Conservation (phyloP, 2,329 filamentous ascomycete species). For the Periconia sp. region DNA sequence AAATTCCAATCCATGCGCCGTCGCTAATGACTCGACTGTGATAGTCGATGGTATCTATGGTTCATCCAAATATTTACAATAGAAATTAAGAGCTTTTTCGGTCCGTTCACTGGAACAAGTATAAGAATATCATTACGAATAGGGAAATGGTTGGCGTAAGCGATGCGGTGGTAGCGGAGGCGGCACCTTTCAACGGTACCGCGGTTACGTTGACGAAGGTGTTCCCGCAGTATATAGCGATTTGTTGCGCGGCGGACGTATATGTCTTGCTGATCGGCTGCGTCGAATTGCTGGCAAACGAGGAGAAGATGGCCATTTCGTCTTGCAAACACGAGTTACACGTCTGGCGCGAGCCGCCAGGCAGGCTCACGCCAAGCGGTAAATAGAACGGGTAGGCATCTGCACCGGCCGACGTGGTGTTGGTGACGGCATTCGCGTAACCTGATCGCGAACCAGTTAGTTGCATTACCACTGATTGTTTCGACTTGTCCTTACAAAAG, state of each 20-base stretch:
- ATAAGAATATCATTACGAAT: slow-evolving; percentile 43
- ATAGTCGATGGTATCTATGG: slow-evolving; percentile 23
- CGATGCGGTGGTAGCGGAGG: slow-evolving; percentile 23
- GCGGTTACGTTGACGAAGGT: slow-evolving; percentile 60
- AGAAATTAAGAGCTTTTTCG: slow-evolving; percentile 17
- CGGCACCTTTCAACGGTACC: slow-evolving; percentile 44
- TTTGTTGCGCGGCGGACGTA: slow-evolving; percentile 69
- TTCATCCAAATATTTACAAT: slow-evolving; percentile 25
- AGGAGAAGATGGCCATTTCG: slow-evolving; percentile 82
- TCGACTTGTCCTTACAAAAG: slow-evolving; percentile 64
- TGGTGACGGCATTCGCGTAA: slow-evolving; percentile 85
- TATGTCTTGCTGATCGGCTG: slow-evolving; percentile 75
- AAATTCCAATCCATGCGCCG: slow-evolving; percentile 36
- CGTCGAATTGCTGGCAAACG: slow-evolving; percentile 68
- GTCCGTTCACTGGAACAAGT: slow-evolving; percentile 35
- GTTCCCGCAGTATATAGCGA: slow-evolving; percentile 70
- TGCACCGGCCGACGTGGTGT: slow-evolving; percentile 66
- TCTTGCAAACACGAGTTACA: slow-evolving; percentile 79
- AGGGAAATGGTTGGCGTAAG: slow-evolving; percentile 39
- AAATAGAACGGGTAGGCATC: slow-evolving; percentile 87
- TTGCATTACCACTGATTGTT: not conserved
- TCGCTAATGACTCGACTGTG: slow-evolving; percentile 42
- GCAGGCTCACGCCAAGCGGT: slow-evolving; percentile 76
- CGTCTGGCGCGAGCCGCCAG: slow-evolving; percentile 68
- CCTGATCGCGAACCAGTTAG: slow-evolving; percentile 34